phyloP scores from a whole-genome alignment of 306 rosid species.

The Glycine tomentella region DNA sequence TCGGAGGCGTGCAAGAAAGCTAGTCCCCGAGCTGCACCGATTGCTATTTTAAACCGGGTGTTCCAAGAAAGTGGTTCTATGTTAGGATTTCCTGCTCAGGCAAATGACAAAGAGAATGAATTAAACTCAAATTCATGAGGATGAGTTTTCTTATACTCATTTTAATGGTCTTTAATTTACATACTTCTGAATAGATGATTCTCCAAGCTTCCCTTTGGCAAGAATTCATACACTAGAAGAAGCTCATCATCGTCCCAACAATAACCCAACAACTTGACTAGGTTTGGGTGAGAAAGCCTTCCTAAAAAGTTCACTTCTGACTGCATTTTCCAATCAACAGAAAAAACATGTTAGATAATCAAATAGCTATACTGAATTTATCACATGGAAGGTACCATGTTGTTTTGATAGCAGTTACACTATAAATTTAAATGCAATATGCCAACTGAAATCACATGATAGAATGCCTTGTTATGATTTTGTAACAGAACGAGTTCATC shows the following conservation, averaged over 20 bases:
- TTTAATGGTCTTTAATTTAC: conserved; percentile 31
- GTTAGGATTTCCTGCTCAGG: conserved; percentile 64
- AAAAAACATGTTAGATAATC: not conserved
- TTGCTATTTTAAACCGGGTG: conserved; percentile 72
- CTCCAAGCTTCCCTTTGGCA: conserved; percentile 90
- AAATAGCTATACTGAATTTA: not conserved
- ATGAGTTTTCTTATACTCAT: conserved; percentile 6
- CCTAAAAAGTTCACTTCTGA: conserved; percentile 89
- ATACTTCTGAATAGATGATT: conserved; percentile 90
- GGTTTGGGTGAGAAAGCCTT: conserved; percentile 85
- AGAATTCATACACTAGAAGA: conserved; percentile 89
- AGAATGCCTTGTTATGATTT: not conserved
- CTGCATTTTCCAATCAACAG: conserved; percentile 55
- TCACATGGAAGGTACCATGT: conserved; percentile 13
- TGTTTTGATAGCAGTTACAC: not conserved
- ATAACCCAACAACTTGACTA: conserved; percentile 82
- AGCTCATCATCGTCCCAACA: conserved; percentile 84
- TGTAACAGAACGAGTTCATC: conserved; percentile 28
- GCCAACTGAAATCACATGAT: conserved; percentile 15
- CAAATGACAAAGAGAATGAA: not conserved
- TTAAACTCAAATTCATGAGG: conserved; percentile 29
- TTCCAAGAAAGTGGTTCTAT: conserved; percentile 81
- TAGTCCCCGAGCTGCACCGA: conserved; percentile 88
- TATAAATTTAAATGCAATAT: conserved; percentile 17
- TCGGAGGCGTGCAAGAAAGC: conserved; percentile 85